These are phyloP conservation scores for Kwoniella dendrophila DNA, from an alignment of 768 basidiomycete species.

Conservation along the genomic window DNA sequence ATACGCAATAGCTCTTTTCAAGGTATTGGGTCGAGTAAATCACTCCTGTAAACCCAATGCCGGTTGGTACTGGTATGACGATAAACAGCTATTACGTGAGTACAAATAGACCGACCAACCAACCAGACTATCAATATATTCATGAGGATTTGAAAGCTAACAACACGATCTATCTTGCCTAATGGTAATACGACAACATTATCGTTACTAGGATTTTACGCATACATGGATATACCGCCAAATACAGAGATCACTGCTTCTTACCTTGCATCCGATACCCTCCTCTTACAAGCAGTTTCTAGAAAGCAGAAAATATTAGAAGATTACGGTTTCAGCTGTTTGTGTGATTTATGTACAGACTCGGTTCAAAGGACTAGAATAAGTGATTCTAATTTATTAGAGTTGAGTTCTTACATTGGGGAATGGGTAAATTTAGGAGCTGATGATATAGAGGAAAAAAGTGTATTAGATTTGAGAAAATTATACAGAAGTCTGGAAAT, in stretches of 20 bases:
- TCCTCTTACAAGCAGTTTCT: background rate
- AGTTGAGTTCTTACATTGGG: too few species aligned
- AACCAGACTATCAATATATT: too few species aligned
- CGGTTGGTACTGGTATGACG: slow-evolving; percentile 1
- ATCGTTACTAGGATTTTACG: slow-evolving; percentile 7
- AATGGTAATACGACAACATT: background rate
- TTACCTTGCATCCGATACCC: background rate
- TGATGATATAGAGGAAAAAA: too few species aligned
- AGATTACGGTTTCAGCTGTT: background rate
- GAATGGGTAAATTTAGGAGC: too few species aligned
- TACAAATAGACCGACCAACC: too few species aligned
- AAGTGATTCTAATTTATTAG: too few species aligned
- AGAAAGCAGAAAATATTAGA: background rate
- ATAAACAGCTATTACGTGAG: background rate
- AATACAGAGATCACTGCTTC: background rate
- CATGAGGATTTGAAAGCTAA: background rate
- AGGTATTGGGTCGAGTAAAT: background rate
- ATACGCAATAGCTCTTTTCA: background rate
- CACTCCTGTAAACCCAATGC: background rate
- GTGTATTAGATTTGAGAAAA: too few species aligned
- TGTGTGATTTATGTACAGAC: background rate
- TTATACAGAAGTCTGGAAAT: background rate
- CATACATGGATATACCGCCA: slow-evolving; percentile 1
- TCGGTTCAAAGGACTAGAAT: too few species aligned
- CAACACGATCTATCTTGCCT: background rate